Base-by-base conservation (phyloP, 805 yeast species). In the Yarrowia osloensis region DNA sequence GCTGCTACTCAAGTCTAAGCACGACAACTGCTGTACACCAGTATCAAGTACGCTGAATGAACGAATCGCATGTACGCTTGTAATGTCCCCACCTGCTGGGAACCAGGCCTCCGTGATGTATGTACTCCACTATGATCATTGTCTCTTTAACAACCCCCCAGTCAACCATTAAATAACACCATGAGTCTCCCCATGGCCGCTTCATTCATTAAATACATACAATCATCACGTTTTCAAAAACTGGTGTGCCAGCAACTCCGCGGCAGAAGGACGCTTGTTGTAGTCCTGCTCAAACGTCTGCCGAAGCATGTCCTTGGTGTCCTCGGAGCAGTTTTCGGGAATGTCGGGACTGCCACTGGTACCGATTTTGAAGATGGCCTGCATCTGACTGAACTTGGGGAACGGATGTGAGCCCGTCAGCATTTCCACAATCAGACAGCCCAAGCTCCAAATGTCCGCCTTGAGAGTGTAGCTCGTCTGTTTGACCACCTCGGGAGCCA, bases 401-500 rank as follows among this genome's bases (percentile, higher is more conserved):
- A 89, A 95, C 29, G 99, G 99, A 76, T 95, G 99, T 67, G 87
- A 86, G 1, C 97, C 98, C 0, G 99, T 92, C 73, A 91, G 88
- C 97, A 95, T 92, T 77, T 95, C 99, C 37, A 95, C 88, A 15
- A 94, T 85, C 28, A 95, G 82, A 76, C 98, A 95, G 0, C 98
- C 99, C 11, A 96, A 88, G 0, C 97, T 91, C 99, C 99, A 95
- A 28, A 95, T 91, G 76, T 95, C 99, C 0, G 97, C 97, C 76
- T 91, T 91, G 42, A 89, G 87, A 1, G 98, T 94, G 65, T 94
- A 90, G 0, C 92, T 90, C 1, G 90, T 88, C 74, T 93, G 98
- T 73, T 92, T 91, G 19, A 95, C 98, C 9, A 95, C 98, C 75
- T 95, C 99, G 0, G 99, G 99, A 0, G 99, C 98, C 99, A 95